Evolutionary conservation across 768 basidiomycete species (phyloP).

Genomic region (Cyclocybe cylindracea): DNA sequence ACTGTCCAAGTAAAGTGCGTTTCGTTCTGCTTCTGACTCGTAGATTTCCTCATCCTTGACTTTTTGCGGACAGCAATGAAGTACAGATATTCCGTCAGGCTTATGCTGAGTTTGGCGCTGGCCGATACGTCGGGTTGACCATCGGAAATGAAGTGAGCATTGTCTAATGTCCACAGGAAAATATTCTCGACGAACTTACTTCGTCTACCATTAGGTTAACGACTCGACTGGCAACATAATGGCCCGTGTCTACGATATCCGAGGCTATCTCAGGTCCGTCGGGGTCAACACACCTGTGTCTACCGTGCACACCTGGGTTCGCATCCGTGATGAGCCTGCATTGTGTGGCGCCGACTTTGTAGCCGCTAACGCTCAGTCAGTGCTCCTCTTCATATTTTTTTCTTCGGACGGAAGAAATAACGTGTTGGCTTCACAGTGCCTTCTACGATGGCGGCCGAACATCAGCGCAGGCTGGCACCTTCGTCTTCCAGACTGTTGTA

Average conservation of each 20-base stretch:
- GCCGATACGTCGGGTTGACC: conserved; percentile 33
- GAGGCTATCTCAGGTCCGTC: conserved; percentile 31
- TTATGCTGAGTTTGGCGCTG: conserved; percentile 30
- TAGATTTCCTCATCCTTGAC: not conserved
- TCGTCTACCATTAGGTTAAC: conserved; percentile 21
- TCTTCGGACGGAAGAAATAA: not conserved
- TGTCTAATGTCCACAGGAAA: not conserved
- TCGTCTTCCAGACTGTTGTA: conserved; percentile 35
- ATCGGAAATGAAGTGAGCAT: conserved; percentile 37
- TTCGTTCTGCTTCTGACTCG: not conserved
- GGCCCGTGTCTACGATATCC: conserved; percentile 34
- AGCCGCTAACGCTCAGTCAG: conserved; percentile 41
- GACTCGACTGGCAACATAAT: conserved; percentile 33
- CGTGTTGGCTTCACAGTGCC: conserved; percentile 20
- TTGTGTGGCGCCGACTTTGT: conserved; percentile 38
- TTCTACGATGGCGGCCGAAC: conserved; percentile 34
- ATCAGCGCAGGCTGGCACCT: conserved; percentile 31
- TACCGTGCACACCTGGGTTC: conserved; percentile 39
- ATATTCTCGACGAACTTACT: not conserved
- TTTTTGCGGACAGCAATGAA: conserved; percentile 26
- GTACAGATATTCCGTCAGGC: conserved; percentile 35
- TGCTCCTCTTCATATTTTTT: not conserved
- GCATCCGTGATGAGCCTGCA: conserved; percentile 29
- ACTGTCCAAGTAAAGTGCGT: conserved; percentile 29
- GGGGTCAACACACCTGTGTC: conserved; percentile 36